A percentile compares a stretch with the other conserved stretches of the same genome.
These are phyloP conservation scores for Histomonas meleagridis DNA, from an alignment of 208 protist genomes.

Conservation along the genomic window DNA sequence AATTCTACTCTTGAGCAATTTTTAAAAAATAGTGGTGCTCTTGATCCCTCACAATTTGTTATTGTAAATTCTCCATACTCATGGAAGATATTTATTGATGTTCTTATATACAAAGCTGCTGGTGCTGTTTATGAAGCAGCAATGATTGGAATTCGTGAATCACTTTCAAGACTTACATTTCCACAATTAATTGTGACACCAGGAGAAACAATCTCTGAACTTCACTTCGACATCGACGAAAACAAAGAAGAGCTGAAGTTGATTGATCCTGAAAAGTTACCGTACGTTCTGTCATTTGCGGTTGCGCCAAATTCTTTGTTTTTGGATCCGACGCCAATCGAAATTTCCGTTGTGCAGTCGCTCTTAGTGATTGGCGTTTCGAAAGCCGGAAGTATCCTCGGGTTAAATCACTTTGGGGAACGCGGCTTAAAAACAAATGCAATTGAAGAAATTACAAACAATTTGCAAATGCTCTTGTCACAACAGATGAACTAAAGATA, in stretches of 20 bases:
- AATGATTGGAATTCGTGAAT: constrained; percentile 4
- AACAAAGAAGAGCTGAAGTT: background rate
- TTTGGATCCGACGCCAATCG: background rate
- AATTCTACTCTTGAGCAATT: background rate
- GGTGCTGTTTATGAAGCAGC: constrained; percentile 26
- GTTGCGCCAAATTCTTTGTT: background rate
- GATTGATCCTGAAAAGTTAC: background rate
- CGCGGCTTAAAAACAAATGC: background rate
- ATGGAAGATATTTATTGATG: constrained; percentile 11
- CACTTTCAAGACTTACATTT: background rate
- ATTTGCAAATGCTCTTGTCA: too few species aligned
- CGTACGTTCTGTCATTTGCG: background rate
- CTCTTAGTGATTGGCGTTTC: background rate
- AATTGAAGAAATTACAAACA: too few species aligned
- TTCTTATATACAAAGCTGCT: constrained; percentile 13
- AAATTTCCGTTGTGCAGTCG: background rate
- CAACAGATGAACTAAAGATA: too few species aligned
- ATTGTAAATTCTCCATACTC: constrained; percentile 25
- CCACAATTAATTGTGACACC: constrained; percentile 1
- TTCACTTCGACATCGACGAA: constrained; percentile 34
- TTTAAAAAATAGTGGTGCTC: background rate
- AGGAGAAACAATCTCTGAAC: background rate
- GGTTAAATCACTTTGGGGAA: constrained; percentile 22
- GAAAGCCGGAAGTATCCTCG: background rate
- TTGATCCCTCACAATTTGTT: background rate